phyloP scores from a whole-genome alignment of 2,329 filamentous ascomycete species.

The Didymella lethalis region DNA sequence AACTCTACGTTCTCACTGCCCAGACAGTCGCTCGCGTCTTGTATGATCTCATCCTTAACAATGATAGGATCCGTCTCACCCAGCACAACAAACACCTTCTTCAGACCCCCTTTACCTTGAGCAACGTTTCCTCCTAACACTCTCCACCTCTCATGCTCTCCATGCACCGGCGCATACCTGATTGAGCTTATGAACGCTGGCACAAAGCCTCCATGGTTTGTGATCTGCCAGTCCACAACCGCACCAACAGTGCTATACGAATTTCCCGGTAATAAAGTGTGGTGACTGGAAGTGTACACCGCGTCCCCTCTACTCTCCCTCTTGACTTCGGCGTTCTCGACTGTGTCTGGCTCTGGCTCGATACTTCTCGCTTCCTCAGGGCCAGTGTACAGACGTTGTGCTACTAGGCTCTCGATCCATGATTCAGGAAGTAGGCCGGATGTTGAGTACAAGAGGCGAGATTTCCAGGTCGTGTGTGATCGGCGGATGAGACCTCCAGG shows the following conservation, averaged over 20 bases:
- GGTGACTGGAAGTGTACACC: slow-evolving; percentile 33
- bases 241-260: slow-evolving; percentile 65
- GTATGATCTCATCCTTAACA: slow-evolving; percentile 67
- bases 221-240: slow-evolving; percentile 74
- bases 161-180: slow-evolving; percentile 72
- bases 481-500: slow-evolving; percentile 78
- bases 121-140: slow-evolving; percentile 57
- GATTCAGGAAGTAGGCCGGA: slow-evolving; percentile 67
- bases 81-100: slow-evolving; percentile 69
- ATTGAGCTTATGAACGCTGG: slow-evolving; percentile 75
- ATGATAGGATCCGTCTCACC: slow-evolving; percentile 73
- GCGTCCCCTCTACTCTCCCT: slow-evolving; percentile 20
- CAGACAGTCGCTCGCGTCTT: slow-evolving; percentile 68
- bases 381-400: slow-evolving; percentile 42
- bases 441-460: slow-evolving; percentile 68
- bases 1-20: slow-evolving; percentile 65
- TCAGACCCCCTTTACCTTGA: slow-evolving; percentile 48
- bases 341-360: slow-evolving; percentile 38
- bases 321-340: slow-evolving; percentile 29
- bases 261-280: slow-evolving; percentile 59
- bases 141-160: slow-evolving; percentile 69
- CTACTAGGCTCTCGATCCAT: slow-evolving; percentile 59
- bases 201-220: slow-evolving; percentile 71
- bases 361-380: slow-evolving; percentile 29
- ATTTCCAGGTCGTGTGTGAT: slow-evolving; percentile 67